Evolutionary conservation across 306 rosid genomes (phyloP).

Genomic region (Senna tora): DNA sequence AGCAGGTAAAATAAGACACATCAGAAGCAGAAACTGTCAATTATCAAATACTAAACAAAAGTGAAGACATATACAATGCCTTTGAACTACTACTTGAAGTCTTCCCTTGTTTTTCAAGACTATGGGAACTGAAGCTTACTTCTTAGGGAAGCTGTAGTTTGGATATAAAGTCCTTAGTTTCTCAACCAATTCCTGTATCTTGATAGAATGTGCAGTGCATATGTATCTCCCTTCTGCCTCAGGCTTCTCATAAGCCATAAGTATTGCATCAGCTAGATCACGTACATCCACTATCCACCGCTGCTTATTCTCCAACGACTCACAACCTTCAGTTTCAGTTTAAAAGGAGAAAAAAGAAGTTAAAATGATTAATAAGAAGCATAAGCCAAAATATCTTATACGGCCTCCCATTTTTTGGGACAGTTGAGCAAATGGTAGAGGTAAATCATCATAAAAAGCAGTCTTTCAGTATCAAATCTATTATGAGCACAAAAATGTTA

Average conservation of each 20-base stretch:
- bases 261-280: conserved; percentile 64
- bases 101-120: neutral
- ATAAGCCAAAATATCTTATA: neutral
- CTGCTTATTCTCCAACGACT: conserved; percentile 55
- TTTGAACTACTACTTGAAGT: conserved; percentile 4
- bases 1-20: neutral
- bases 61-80: neutral
- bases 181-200: conserved; percentile 51
- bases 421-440: neutral
- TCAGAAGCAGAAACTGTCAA: neutral
- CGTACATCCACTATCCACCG: conserved; percentile 61
- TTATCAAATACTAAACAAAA: neutral
- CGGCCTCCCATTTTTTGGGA: neutral
- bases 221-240: conserved; percentile 78
- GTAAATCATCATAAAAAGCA: neutral
- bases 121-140: conserved; percentile 48
- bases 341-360: neutral
- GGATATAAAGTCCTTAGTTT: conserved; percentile 64
- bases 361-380: neutral
- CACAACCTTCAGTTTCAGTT: conserved; percentile 47
- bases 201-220: conserved; percentile 47
- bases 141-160: conserved; percentile 62
- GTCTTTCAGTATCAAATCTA: neutral
- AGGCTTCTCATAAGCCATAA: conserved; percentile 66
- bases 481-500: neutral